Base-by-base conservation (phyloP, 768 basidiomycete genomes). In the Infundibulicybe gibba region DNA sequence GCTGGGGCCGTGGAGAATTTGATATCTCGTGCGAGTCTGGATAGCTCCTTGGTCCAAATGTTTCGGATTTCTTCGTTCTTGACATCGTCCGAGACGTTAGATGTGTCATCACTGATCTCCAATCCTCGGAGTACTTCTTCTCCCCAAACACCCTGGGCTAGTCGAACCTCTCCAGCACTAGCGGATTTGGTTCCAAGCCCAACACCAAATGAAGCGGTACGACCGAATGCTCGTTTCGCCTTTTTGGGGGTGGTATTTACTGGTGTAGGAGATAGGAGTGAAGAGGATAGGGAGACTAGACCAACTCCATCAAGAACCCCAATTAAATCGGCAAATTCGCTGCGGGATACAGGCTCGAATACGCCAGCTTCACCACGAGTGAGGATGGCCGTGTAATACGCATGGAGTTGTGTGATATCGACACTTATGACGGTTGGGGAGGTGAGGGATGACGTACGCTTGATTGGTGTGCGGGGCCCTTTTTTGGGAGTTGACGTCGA, bases 271-370 rank as follows among this genome's bases (percentile, higher is more conserved):
- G 39, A 56, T 49, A 43, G 59, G 43, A 50, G 59, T 45, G 61
- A 67, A 10, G 67, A 70, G 10, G 70, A 65, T 3, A 75, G 52
- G 41, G 72, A 69, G 8, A 86, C 64, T 6, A 89, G 68, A 2
- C 90, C 90, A 6, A 78, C 74, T 3, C 85, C 87, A 64, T 93
- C 90, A 32, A 93, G 66, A 41, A 91, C 67, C 19, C 79, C 76
- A 0, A 87, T 57, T 3, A 92, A 70, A 53, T 93, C 90, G 0
- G 73, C 68, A 52, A 93, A 90, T 55, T 91, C 89, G 59, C 79
- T 87, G 8, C 86, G 74, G 9, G 84, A 87, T 2, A 85, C 87
- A 3, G 85, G 72, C 2, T 75, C 66, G 50, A 89, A 84, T 4
- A 79, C 60, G 13, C 74, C 76, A 13, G 65, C 68, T 16, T 79